Evolutionary conservation across 164 flowering plant species (phyloP).

Genomic region (Stephania cephalantha): DNA sequence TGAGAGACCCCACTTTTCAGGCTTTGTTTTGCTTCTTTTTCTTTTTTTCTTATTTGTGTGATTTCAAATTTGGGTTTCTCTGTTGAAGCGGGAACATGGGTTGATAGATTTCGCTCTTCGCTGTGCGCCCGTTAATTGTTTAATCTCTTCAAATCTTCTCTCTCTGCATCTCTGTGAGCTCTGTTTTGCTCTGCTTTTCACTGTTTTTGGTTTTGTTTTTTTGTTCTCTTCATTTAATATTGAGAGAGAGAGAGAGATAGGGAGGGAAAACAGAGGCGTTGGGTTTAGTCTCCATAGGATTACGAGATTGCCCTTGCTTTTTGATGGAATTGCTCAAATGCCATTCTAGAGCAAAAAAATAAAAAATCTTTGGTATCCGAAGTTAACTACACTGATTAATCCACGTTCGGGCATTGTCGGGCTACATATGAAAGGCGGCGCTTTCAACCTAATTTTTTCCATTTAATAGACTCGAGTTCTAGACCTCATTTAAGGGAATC

Average conservation of each 20-base stretch:
- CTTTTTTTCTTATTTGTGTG: neutral
- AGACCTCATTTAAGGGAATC: no score
- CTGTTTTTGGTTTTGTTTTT: slow-evolving; percentile 5
- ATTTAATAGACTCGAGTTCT: no score
- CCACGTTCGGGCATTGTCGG: no score
- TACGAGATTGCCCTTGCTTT: neutral
- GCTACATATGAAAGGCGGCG: no score
- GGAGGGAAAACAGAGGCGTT: slow-evolving; percentile 8
- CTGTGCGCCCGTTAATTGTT: slow-evolving; percentile 8
- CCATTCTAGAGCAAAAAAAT: neutral
- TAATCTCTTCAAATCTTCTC: slow-evolving; percentile 3
- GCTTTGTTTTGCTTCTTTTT: neutral
- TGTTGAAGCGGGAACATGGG: slow-evolving; percentile 29
- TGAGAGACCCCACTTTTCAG: slow-evolving; percentile 15
- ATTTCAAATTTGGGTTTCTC: slow-evolving; percentile 22
- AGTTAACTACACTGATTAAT: no score
- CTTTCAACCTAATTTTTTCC: no score
- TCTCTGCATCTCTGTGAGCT: neutral
- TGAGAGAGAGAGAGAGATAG: neutral
- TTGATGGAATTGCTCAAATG: neutral
- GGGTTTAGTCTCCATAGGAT: neutral
- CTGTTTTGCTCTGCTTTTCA: neutral
- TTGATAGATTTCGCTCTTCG: neutral
- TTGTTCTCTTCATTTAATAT: slow-evolving; percentile 1
- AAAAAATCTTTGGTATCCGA: no score